These are phyloP conservation scores for Chlorella sp. DNA, from an alignment of 139 green algal species.

Conservation along the genomic window DNA sequence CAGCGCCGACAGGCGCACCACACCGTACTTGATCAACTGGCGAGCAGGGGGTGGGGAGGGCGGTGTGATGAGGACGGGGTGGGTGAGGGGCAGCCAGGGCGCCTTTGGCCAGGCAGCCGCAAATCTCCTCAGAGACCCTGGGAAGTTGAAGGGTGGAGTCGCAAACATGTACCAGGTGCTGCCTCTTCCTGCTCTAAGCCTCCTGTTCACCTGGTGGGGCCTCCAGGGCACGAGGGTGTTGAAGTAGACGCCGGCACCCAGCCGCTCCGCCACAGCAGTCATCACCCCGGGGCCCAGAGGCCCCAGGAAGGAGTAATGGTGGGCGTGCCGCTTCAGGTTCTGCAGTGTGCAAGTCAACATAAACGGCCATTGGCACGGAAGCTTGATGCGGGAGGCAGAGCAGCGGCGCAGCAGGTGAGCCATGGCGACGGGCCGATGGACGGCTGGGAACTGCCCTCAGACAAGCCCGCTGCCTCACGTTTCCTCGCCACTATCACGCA, in stretches of 20 bases:
- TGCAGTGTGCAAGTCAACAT: slow-evolving; percentile 9
- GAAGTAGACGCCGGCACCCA: slow-evolving; percentile 50
- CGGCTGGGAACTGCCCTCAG: too few relatives aligned
- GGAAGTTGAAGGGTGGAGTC: too few relatives aligned
- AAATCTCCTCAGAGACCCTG: too few relatives aligned
- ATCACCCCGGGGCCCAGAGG: slow-evolving; percentile 54
- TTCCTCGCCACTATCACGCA: slow-evolving; percentile 9
- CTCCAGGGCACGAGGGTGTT: slow-evolving; percentile 50
- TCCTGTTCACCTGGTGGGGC: neutral
- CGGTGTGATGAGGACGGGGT: neutral
- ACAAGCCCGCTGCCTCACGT: too few relatives aligned
- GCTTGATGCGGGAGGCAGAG: too few relatives aligned
- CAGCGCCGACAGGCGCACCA: slow-evolving; percentile 61
- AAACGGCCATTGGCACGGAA: too few relatives aligned
- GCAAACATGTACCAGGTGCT: too few relatives aligned
- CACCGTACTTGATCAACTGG: slow-evolving; percentile 89
- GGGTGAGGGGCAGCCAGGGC: too few relatives aligned
- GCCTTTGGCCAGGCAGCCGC: too few relatives aligned
- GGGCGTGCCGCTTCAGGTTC: slow-evolving; percentile 74
- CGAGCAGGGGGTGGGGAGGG: too few relatives aligned
- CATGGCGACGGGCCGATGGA: too few relatives aligned
- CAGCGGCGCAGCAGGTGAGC: too few relatives aligned
- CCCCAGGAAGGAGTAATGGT: slow-evolving; percentile 78
- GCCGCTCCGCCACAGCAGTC: slow-evolving; percentile 28
- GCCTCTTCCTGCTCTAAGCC: neutral